phyloP scores from a whole-genome alignment of 768 basidiomycete species.

The Mycena albidolilacea region DNA sequence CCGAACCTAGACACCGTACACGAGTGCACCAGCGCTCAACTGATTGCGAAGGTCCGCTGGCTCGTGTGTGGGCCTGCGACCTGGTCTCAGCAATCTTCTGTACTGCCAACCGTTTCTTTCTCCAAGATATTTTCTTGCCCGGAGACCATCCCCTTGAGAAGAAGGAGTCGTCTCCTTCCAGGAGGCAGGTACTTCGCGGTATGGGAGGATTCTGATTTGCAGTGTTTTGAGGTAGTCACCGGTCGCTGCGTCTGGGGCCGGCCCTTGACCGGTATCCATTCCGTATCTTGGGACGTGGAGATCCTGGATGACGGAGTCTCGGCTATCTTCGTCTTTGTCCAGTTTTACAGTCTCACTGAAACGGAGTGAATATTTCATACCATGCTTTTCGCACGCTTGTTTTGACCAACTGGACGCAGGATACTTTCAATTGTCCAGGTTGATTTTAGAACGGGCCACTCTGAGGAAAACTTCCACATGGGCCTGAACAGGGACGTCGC shows the following conservation, averaged over 20 bases:
- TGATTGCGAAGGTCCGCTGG: not conserved
- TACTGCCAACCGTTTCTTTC: not conserved
- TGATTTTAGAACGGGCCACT: not conserved
- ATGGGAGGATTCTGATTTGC: not conserved
- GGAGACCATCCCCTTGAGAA: not conserved
- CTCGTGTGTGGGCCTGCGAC: not conserved
- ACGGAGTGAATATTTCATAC: not conserved
- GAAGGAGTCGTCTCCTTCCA: not conserved
- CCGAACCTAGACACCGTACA: not conserved
- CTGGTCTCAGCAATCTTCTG: not conserved
- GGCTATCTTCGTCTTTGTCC: not conserved
- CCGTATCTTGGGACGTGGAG: not conserved
- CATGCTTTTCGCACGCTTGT: not conserved
- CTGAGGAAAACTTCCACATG: not conserved
- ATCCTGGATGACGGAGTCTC: not conserved
- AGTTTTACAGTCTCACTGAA: too few relatives aligned
- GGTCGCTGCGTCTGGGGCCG: not conserved
- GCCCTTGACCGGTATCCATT: too few relatives aligned
- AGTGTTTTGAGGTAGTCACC: not conserved
- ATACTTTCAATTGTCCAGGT: not conserved
- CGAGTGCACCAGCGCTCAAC: not conserved
- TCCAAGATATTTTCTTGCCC: not conserved
- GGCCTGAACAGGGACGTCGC: not conserved
- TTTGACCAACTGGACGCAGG: not conserved
- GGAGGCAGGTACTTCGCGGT: not conserved